Conservation (phyloP, 768 basidiomycete genomes). For the Chalciporus piperatus region DNA sequence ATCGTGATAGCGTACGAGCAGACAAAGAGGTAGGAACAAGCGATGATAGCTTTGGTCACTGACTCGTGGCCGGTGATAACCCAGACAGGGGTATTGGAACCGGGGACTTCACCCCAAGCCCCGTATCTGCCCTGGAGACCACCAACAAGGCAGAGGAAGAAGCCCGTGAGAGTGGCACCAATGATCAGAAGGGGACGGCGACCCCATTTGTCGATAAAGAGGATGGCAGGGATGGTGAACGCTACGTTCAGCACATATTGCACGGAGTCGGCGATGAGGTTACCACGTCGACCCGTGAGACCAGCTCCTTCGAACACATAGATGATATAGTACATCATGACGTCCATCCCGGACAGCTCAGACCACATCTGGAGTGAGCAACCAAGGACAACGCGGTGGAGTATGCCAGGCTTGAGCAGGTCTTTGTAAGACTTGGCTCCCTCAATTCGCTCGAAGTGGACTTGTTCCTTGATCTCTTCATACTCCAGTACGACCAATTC, state of each 20-base stretch:
- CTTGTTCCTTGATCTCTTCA: slow-evolving; percentile 59
- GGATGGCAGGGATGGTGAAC: slow-evolving; percentile 44
- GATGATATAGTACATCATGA: slow-evolving; percentile 66
- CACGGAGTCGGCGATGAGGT: slow-evolving; percentile 72
- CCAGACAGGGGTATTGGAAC: slow-evolving; percentile 43
- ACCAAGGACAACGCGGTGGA: slow-evolving; percentile 70
- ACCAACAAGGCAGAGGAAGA: slow-evolving; percentile 76
- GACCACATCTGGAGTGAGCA: slow-evolving; percentile 78
- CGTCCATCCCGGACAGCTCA: slow-evolving; percentile 74
- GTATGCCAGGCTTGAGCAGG: slow-evolving; percentile 60
- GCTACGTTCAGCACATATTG: slow-evolving; percentile 47
- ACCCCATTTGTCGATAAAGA: slow-evolving; percentile 78
- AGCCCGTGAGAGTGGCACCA: slow-evolving; percentile 67
- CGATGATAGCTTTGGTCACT: slow-evolving; percentile 69
- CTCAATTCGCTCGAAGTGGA: slow-evolving; percentile 60
- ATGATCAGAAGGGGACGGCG: slow-evolving; percentile 71
- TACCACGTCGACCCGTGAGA: slow-evolving; percentile 68
- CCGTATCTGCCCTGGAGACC: slow-evolving; percentile 70
- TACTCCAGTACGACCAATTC: slow-evolving; percentile 68
- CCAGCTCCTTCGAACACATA: slow-evolving; percentile 79
- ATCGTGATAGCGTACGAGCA: slow-evolving; percentile 72
- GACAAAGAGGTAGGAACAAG: slow-evolving; percentile 75
- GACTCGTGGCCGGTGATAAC: slow-evolving; percentile 53
- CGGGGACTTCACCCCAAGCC: slow-evolving; percentile 51
- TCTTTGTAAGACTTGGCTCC: slow-evolving; percentile 72